Evolutionary conservation across 176 grass and related monocot genomes (phyloP).

Genomic region (Avena atlantica): DNA sequence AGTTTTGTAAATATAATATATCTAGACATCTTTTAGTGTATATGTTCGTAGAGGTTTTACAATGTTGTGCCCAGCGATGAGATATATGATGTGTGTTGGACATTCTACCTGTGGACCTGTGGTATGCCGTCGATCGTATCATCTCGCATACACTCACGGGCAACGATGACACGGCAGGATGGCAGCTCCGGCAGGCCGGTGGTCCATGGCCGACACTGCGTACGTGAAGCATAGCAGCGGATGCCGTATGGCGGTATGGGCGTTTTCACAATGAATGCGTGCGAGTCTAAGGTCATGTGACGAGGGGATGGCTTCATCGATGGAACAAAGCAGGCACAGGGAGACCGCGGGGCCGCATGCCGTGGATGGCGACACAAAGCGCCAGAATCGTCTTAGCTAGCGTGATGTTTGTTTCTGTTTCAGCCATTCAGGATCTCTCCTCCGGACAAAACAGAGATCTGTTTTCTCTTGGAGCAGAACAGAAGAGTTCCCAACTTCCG

Average conservation of each 20-base stretch:
- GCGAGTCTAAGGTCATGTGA: constrained; percentile 38
- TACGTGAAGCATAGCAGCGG: neutral
- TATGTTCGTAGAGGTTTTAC: neutral
- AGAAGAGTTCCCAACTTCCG: neutral
- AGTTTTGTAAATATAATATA: too few relatives aligned
- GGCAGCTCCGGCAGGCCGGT: neutral
- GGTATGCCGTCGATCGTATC: neutral
- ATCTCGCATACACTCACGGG: neutral
- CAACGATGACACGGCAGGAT: neutral
- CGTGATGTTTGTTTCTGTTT: neutral
- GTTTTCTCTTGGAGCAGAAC: neutral
- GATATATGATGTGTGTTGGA: neutral
- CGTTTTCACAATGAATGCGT: neutral
- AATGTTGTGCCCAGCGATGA: neutral
- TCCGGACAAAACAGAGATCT: neutral
- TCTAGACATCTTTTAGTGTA: too few relatives aligned
- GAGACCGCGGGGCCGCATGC: constrained; percentile 10
- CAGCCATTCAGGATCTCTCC: neutral
- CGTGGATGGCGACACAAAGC: constrained; percentile 20
- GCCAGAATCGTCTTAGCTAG: constrained; percentile 16
- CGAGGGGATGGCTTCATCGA: constrained; percentile 40
- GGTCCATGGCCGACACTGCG: constrained; percentile 10
- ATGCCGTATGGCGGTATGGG: neutral
- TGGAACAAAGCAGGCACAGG: constrained; percentile 38
- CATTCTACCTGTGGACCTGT: neutral